Evolutionary conservation across 768 basidiomycete species (phyloP).

Genomic region (Vararia minispora): DNA sequence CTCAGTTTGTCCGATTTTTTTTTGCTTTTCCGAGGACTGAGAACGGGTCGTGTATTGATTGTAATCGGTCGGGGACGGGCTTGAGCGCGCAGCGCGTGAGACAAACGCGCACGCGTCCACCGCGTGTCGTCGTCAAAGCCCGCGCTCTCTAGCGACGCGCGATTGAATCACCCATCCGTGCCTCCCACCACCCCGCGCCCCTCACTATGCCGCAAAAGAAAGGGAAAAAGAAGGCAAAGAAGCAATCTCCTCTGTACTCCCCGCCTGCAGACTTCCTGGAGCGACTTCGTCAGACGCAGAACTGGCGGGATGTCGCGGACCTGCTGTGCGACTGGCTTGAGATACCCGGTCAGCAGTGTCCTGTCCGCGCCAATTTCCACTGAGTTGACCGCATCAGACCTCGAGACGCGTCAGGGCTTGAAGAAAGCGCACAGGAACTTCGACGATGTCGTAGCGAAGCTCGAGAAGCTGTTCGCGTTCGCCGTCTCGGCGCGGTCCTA

Average conservation of each 20-base stretch:
- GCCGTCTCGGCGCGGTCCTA: slow-evolving; percentile 17
- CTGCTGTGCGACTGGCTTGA: slow-evolving; percentile 39
- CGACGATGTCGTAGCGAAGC: slow-evolving; percentile 33
- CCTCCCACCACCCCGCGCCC: too few species aligned
- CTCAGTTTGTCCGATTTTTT: too few species aligned
- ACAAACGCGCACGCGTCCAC: too few species aligned
- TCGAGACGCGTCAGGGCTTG: slow-evolving; percentile 43
- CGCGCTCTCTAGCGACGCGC: too few species aligned
- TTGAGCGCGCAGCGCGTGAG: too few species aligned
- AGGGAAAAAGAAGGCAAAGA: slow-evolving; percentile 1
- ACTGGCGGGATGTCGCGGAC: slow-evolving; percentile 37
- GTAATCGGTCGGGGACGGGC: too few species aligned
- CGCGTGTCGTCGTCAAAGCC: too few species aligned
- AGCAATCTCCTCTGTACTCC: background rate
- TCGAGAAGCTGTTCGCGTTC: slow-evolving; percentile 38
- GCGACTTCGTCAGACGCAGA: slow-evolving; percentile 35
- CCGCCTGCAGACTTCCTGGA: slow-evolving; percentile 18
- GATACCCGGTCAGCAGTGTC: slow-evolving; percentile 35
- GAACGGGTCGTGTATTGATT: too few species aligned
- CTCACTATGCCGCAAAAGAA: too few species aligned
- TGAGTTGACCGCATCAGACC: slow-evolving; percentile 26
- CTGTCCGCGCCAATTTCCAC: background rate
- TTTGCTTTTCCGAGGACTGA: too few species aligned
- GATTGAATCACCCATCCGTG: too few species aligned
- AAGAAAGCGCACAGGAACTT: slow-evolving; percentile 55